phyloP scores from a whole-genome alignment of 2,329 filamentous ascomycete genomes.

The Akanthomyces dipterigenus region DNA sequence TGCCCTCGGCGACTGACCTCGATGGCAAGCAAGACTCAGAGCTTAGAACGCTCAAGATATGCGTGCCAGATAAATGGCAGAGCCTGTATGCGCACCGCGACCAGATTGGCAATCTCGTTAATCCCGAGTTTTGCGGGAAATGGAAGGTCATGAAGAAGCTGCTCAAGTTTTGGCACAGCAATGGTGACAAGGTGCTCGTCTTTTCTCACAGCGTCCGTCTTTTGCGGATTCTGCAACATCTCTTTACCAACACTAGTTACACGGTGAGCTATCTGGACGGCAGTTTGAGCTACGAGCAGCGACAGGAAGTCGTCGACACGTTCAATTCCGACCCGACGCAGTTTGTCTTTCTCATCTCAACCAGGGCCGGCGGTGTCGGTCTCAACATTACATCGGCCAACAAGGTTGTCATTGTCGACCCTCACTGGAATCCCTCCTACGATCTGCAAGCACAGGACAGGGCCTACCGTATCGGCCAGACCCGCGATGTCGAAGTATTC shows the following conservation, averaged over 20 bases:
- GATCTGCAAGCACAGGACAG: constrained; percentile 95
- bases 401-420: constrained; percentile 95
- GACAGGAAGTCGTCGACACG: constrained; percentile 74
- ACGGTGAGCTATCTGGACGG: constrained; percentile 89
- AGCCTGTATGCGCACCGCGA: constrained; percentile 68
- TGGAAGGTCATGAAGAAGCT: constrained; percentile 88
- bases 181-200: constrained; percentile 88
- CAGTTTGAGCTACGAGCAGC: constrained; percentile 72
- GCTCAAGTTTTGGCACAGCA: constrained; percentile 81
- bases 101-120: constrained; percentile 71
- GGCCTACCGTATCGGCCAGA: constrained; percentile 92
- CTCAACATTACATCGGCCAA: constrained; percentile 97
- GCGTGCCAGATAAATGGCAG: constrained; percentile 69
- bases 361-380: constrained; percentile 85
- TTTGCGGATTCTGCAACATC: constrained; percentile 72
- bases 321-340: constrained; percentile 84
- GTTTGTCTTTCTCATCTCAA: constrained; percentile 95
- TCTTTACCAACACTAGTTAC: constrained; percentile 85
- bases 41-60: constrained; percentile 63
- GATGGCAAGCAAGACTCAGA: constrained; percentile 73
- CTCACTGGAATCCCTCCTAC: constrained; percentile 94
- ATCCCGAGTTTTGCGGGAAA: constrained; percentile 91
- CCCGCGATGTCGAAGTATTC: constrained; percentile 90
- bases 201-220: constrained; percentile 90
- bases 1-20: constrained; percentile 59